Conservation (phyloP, 2,329 filamentous ascomycete species). For the Fusarium fracticaudum region DNA sequence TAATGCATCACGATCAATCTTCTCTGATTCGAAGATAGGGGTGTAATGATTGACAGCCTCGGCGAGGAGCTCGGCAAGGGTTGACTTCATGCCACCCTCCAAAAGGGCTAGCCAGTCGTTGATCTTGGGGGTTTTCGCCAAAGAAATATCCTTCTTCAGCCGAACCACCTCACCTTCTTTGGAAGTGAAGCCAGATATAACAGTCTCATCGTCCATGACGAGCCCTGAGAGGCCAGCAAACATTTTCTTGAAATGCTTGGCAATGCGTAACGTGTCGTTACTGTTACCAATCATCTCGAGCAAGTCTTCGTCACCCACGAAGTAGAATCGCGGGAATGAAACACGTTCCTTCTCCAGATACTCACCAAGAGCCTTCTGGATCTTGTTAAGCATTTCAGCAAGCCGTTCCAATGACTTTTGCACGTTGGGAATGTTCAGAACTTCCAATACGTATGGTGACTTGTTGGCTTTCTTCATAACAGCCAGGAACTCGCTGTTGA, state of each 20-base stretch:
- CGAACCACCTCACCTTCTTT: slow-evolving; percentile 92
- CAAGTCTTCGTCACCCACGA: slow-evolving; percentile 97
- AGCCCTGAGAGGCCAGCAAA: slow-evolving; percentile 95
- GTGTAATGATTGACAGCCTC: slow-evolving; percentile 88
- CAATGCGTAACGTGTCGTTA: slow-evolving; percentile 94
- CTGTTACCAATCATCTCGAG: slow-evolving; percentile 99
- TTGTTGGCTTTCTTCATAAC: slow-evolving; percentile 99
- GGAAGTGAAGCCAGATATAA: slow-evolving; percentile 92
- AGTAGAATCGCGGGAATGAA: slow-evolving; percentile 98
- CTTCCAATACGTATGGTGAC: slow-evolving; percentile 93
- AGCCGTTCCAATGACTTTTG: slow-evolving; percentile 96
- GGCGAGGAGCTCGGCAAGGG: slow-evolving; percentile 87
- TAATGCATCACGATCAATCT: slow-evolving; percentile 76
- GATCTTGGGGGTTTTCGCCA: slow-evolving; percentile 94
- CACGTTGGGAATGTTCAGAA: slow-evolving; percentile 93
- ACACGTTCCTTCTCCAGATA: slow-evolving; percentile 98
- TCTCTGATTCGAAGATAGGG: slow-evolving; percentile 76
- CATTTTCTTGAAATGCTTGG: slow-evolving; percentile 99
- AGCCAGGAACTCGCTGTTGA: slow-evolving; percentile 98
- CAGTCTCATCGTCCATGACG: slow-evolving; percentile 87
- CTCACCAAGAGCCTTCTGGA: slow-evolving; percentile 97
- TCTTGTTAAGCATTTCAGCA: slow-evolving; percentile 97
- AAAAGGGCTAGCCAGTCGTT: slow-evolving; percentile 98
- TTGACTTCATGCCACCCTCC: slow-evolving; percentile 92
- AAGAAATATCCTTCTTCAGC: slow-evolving; percentile 89